These are phyloP conservation scores for Diaporthe longicolla DNA, from an alignment of 2,329 filamentous ascomycete species.

Conservation along the genomic window DNA sequence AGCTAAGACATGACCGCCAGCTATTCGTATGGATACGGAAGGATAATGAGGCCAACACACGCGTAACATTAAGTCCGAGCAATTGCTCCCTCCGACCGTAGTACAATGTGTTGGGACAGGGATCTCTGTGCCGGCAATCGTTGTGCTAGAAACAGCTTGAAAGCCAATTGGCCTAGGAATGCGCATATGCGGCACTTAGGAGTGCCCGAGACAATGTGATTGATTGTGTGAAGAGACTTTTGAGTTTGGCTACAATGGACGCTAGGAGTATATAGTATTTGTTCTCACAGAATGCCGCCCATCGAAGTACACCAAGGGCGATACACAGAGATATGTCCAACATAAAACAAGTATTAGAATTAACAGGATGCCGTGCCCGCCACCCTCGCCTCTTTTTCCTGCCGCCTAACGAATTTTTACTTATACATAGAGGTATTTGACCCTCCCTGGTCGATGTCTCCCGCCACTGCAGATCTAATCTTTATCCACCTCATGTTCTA, in stretches of 20 bases:
- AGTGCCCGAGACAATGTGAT: not conserved
- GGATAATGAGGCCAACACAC: not conserved
- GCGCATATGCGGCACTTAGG: not conserved
- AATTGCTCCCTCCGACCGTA: not conserved
- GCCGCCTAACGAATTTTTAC: not conserved
- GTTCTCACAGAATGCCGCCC: not conserved
- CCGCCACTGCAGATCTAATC: conserved; percentile 10
- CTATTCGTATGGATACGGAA: not conserved
- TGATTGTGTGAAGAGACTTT: not conserved
- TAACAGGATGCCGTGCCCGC: not conserved
- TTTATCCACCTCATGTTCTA: conserved; percentile 31
- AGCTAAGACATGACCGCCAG: not conserved
- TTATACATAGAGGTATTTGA: conserved; percentile 14
- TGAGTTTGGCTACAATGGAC: not conserved
- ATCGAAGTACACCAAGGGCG: not conserved
- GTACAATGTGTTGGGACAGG: not conserved
- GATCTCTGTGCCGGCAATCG: not conserved
- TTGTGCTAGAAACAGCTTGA: not conserved
- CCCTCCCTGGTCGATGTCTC: not conserved
- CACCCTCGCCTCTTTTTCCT: not conserved
- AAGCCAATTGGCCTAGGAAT: not conserved
- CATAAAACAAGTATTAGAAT: conserved; percentile 16
- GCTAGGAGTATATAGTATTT: too few relatives aligned
- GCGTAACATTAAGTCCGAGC: not conserved
- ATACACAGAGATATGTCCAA: not conserved